phyloP scores from a whole-genome alignment of 805 yeast species.

The Hanseniaspora thailandica region DNA sequence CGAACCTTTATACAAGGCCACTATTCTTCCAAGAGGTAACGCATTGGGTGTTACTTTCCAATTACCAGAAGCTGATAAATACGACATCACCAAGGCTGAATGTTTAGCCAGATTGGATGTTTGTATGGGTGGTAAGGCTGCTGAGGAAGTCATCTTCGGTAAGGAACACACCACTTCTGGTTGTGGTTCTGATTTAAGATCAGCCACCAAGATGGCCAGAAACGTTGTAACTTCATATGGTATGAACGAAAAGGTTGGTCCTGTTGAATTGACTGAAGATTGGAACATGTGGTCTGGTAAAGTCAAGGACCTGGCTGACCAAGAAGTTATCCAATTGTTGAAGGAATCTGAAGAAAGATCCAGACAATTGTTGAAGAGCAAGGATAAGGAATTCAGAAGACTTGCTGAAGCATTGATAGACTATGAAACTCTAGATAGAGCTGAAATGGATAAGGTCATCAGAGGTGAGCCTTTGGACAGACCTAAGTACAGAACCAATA shows the following conservation, averaged over 20 bases:
- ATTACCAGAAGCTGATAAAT: constrained; percentile 95
- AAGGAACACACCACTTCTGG: constrained; percentile 89
- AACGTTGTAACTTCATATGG: constrained; percentile 97
- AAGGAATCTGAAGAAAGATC: constrained; percentile 72
- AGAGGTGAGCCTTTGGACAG: constrained; percentile 65
- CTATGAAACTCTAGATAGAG: constrained; percentile 85
- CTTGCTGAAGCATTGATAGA: constrained; percentile 88
- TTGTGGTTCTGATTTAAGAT: constrained; percentile 80
- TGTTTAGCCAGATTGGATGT: constrained; percentile 88
- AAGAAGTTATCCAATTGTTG: constrained; percentile 70
- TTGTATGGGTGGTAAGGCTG: constrained; percentile 98
- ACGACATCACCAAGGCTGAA: constrained; percentile 80
- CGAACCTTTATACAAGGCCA: constrained; percentile 89
- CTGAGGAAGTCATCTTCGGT: constrained; percentile 88
- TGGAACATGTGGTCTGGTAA: constrained; percentile 94
- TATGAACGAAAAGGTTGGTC: constrained; percentile 90
- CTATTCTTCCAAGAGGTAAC: constrained; percentile 91
- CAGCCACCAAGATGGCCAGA: constrained; percentile 85
- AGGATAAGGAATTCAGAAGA: constrained; percentile 61
- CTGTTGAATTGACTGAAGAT: constrained; percentile 74
- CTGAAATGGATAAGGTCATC: constrained; percentile 78
- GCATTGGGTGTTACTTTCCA: constrained; percentile 96
- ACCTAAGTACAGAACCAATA: constrained; percentile 59
- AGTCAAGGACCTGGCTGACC: constrained; percentile 80
- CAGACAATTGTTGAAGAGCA: constrained; percentile 49